phyloP scores from a whole-genome alignment of 2,329 filamentous ascomycete species.

The Sporothrix pallida region DNA sequence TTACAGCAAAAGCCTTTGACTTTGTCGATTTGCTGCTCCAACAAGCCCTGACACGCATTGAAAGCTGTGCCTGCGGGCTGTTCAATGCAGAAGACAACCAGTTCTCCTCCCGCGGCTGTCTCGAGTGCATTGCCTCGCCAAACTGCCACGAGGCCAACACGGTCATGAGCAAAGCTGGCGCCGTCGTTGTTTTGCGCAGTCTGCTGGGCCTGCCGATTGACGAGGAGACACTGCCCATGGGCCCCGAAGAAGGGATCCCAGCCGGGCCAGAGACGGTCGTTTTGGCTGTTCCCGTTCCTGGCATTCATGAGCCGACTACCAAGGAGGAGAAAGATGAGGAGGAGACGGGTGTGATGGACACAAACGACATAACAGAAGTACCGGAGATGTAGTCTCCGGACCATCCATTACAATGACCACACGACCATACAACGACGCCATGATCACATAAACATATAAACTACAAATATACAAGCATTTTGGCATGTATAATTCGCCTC shows the following conservation, averaged over 20 bases:
- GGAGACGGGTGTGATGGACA: no score
- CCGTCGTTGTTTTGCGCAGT: slow-evolving; percentile 78
- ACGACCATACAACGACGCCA: not conserved
- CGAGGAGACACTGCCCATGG: slow-evolving; percentile 83
- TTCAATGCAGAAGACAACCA: slow-evolving; percentile 63
- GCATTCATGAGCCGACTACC: not conserved
- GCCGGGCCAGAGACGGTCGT: slow-evolving; percentile 83
- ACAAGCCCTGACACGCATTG: slow-evolving; percentile 77
- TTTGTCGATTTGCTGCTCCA: slow-evolving; percentile 79
- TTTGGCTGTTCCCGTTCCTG: slow-evolving; percentile 69
- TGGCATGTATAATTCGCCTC: not conserved
- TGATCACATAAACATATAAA: slow-evolving; percentile 7
- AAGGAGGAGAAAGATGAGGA: not conserved
- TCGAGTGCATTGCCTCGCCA: slow-evolving; percentile 88
- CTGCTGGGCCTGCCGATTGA: slow-evolving; percentile 80
- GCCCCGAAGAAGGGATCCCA: slow-evolving; percentile 72
- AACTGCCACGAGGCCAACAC: slow-evolving; percentile 84
- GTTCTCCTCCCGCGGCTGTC: slow-evolving; percentile 88
- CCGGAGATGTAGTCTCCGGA: not conserved
- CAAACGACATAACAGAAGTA: not conserved
- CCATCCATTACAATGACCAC: not conserved
- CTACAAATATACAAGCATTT: not conserved
- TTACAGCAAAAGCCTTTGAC: slow-evolving; percentile 92
- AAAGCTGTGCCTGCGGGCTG: slow-evolving; percentile 66
- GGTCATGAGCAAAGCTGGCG: slow-evolving; percentile 92